Conservation (phyloP, 139 green algal genomes). For the Micromonas pusilla region DNA sequence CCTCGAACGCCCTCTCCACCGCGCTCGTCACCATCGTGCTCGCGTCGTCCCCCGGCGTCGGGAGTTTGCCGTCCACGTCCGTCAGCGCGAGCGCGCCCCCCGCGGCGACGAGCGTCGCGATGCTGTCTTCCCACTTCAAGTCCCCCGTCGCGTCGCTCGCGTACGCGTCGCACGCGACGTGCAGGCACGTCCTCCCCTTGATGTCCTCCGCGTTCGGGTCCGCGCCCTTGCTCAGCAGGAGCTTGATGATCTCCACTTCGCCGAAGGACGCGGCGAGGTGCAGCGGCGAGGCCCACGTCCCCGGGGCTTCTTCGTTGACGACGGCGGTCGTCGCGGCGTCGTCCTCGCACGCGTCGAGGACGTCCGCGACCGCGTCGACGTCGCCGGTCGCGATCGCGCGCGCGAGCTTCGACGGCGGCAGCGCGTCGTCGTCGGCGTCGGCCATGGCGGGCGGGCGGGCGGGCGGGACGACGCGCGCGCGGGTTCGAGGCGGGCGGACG, state of each 20-base stretch:
- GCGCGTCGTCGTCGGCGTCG: too few relatives aligned
- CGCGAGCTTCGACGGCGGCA: too few relatives aligned
- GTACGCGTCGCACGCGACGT: background rate
- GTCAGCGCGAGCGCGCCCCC: background rate
- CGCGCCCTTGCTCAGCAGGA: background rate
- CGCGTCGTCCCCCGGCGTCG: background rate
- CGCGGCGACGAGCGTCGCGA: background rate
- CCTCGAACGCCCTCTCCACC: background rate
- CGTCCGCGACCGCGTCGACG: background rate
- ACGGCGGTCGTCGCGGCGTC: background rate
- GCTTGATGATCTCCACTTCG: background rate
- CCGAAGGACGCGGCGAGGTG: background rate
- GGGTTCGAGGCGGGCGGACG: too few relatives aligned
- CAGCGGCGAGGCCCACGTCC: background rate
- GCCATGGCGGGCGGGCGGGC: too few relatives aligned
- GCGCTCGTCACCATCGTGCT: background rate
- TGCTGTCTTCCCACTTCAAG: background rate
- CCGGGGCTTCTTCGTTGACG: background rate
- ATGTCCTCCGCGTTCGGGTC: background rate
- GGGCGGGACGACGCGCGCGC: too few relatives aligned
- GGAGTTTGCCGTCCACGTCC: background rate
- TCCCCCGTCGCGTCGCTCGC: background rate
- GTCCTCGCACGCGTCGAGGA: background rate
- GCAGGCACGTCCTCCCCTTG: background rate
- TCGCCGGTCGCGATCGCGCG: background rate